A percentile compares a stretch with the other conserved stretches of the same genome.
phyloP scores from a whole-genome alignment of 2,329 filamentous ascomycete genomes.

The Cladorrhinum sp. region DNA sequence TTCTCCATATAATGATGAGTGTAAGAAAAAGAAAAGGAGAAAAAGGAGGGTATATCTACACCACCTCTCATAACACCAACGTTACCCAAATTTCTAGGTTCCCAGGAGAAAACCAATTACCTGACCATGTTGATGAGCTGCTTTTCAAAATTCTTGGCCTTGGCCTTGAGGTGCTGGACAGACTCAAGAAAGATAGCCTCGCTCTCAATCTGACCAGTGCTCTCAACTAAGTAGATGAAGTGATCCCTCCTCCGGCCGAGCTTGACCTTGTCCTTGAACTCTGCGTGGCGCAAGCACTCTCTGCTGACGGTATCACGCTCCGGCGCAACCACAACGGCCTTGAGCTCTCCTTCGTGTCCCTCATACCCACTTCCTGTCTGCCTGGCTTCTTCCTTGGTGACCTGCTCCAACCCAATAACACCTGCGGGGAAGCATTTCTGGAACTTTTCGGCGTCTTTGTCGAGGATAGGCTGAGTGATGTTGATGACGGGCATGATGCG shows the following conservation, averaged over 20 bases:
- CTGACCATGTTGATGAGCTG: slow-evolving; percentile 65
- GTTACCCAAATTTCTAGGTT: not conserved
- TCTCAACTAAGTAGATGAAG: slow-evolving; percentile 96
- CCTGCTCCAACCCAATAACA: slow-evolving; percentile 75
- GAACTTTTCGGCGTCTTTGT: slow-evolving; percentile 85
- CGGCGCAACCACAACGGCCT: slow-evolving; percentile 81
- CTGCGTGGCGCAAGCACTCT: slow-evolving; percentile 84
- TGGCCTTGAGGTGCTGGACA: slow-evolving; percentile 78
- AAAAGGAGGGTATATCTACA: slow-evolving; percentile 19
- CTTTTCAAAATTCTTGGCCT: slow-evolving; percentile 71
- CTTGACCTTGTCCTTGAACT: slow-evolving; percentile 95
- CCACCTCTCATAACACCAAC: not conserved
- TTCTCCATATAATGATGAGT: slow-evolving; percentile 11
- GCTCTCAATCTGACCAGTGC: slow-evolving; percentile 90
- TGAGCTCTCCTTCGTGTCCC: slow-evolving; percentile 72
- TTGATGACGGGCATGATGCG: slow-evolving; percentile 83
- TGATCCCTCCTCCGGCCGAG: slow-evolving; percentile 87
- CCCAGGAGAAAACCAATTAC: slow-evolving; percentile 31
- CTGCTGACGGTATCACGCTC: slow-evolving; percentile 95
- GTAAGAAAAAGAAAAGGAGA: slow-evolving; percentile 9
- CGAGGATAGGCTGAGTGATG: slow-evolving; percentile 80
- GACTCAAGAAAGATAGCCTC: slow-evolving; percentile 91
- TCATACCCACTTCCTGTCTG: slow-evolving; percentile 63
- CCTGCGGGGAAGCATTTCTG: slow-evolving; percentile 83
- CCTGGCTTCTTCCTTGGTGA: slow-evolving; percentile 65